Conservation (phyloP, 2,329 filamentous ascomycete genomes). For the Aschersonia sp. region DNA sequence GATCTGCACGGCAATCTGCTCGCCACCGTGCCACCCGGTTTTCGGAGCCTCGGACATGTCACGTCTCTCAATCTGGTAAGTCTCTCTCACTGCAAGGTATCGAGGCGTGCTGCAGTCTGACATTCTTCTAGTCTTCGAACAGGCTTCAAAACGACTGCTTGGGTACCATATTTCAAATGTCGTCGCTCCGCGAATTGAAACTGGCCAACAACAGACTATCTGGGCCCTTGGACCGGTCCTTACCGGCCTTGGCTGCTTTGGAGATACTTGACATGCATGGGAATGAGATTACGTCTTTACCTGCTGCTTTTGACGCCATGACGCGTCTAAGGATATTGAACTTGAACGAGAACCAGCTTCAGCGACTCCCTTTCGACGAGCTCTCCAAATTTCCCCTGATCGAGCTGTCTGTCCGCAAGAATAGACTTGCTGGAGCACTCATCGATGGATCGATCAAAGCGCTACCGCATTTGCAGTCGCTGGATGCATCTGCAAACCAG, state of each 20-base stretch:
- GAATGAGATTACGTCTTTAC: conserved; percentile 63
- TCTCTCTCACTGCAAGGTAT: conserved; percentile 2
- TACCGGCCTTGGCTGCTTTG: conserved; percentile 51
- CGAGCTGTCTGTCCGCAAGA: conserved; percentile 63
- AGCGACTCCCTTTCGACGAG: conserved; percentile 52
- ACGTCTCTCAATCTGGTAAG: conserved; percentile 70
- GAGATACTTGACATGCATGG: conserved; percentile 70
- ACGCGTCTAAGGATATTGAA: conserved; percentile 61
- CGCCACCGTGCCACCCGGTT: conserved; percentile 54
- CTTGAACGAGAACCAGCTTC: conserved; percentile 64
- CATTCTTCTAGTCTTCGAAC: conserved; percentile 53
- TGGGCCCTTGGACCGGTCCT: conserved; percentile 48
- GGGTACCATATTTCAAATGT: conserved; percentile 59
- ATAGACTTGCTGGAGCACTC: conserved; percentile 59
- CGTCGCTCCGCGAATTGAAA: conserved; percentile 61
- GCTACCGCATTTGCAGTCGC: conserved; percentile 51
- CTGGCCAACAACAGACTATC: conserved; percentile 64
- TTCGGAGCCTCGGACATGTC: conserved; percentile 58
- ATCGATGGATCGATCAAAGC: conserved; percentile 46
- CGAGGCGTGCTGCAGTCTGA: conserved; percentile 8
- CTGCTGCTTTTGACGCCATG: conserved; percentile 52
- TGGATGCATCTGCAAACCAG: conserved; percentile 69
- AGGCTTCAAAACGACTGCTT: conserved; percentile 59
- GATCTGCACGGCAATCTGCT: conserved; percentile 81
- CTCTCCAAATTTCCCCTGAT: conserved; percentile 55